Conservation (phyloP, 352 stramenopile genomes). For the Pythium chondricola region DNA sequence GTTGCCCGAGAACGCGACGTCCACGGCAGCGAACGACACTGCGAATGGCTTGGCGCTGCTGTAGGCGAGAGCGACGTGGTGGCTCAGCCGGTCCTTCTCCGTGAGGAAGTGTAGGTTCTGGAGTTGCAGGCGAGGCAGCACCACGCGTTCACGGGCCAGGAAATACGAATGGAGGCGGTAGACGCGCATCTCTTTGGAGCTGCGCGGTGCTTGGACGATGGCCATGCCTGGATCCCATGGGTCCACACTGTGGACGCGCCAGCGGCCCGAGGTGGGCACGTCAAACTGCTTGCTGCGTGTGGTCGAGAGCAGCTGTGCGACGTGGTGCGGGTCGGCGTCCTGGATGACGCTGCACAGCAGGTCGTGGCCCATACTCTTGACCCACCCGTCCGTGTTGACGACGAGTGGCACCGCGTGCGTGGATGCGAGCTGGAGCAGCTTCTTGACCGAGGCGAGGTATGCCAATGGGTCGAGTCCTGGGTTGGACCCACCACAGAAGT, state of each 20-base stretch:
- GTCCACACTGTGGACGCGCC: conserved; percentile 48
- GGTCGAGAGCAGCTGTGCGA: conserved; percentile 91
- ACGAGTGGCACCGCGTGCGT: conserved; percentile 74
- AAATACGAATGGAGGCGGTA: conserved; percentile 85
- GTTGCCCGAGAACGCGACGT: conserved; percentile 48
- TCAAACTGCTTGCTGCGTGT: conserved; percentile 87
- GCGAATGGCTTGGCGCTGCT: conserved; percentile 32
- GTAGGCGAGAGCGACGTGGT: conserved; percentile 50
- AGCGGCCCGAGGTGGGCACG: conserved; percentile 41
- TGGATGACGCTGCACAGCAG: conserved; percentile 90
- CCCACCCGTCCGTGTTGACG: conserved; percentile 97
- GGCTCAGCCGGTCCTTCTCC: conserved; percentile 59
- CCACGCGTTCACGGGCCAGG: conserved; percentile 27
- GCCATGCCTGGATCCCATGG: conserved; percentile 63
- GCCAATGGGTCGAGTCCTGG: conserved; percentile 66
- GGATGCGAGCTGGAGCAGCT: conserved; percentile 39
- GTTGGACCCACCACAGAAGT: conserved; percentile 74
- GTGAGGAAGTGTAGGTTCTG: conserved; percentile 68
- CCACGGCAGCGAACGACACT: conserved; percentile 52
- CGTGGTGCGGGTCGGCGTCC: conserved; percentile 77
- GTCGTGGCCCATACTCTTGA: conserved; percentile 96
- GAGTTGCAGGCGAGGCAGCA: conserved; percentile 30
- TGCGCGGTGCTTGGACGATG: conserved; percentile 50
- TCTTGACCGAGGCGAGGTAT: conserved; percentile 72
- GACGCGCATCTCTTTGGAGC: conserved; percentile 76